Conservation (phyloP, 352 stramenopile species). For the Phytophthora pistaciae region DNA sequence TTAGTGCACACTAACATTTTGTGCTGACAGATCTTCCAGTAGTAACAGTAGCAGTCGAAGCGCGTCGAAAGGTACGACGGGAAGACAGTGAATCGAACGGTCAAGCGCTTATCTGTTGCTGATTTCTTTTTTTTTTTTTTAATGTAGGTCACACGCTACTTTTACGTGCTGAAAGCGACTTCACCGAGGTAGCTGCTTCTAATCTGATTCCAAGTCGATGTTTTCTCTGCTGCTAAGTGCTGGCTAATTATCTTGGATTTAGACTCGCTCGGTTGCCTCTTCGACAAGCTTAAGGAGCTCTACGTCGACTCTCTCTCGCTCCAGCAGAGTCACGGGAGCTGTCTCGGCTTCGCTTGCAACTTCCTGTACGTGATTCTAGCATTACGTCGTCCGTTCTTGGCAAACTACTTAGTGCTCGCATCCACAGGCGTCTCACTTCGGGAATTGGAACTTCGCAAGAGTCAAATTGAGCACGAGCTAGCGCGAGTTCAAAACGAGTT, state of each 20-base stretch:
- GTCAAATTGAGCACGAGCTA: slow-evolving; percentile 65
- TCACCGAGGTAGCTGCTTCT: slow-evolving; percentile 7
- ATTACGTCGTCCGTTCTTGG: not conserved
- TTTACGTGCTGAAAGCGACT: slow-evolving; percentile 14
- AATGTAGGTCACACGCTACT: slow-evolving; percentile 8
- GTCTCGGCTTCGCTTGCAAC: slow-evolving; percentile 41
- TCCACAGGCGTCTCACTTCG: slow-evolving; percentile 55
- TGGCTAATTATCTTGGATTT: not conserved
- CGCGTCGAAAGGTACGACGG: not conserved
- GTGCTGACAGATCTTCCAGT: not conserved
- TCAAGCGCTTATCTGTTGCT: not conserved
- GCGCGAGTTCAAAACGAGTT: slow-evolving; percentile 55
- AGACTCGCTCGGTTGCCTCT: slow-evolving; percentile 18
- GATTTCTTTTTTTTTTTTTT: not conserved
- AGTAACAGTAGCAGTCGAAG: not conserved
- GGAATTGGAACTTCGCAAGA: slow-evolving; percentile 65
- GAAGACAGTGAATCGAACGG: not conserved
- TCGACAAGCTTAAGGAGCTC: slow-evolving; percentile 19
- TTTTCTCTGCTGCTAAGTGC: not conserved
- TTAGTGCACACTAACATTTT: not conserved
- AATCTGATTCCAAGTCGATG: not conserved
- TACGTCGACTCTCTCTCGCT: slow-evolving; percentile 8
- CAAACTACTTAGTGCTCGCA: not conserved
- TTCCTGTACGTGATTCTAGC: slow-evolving; percentile 37
- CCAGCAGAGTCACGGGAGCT: not conserved